Evolutionary conservation across 2,329 filamentous ascomycete species (phyloP).

Genomic region (Colletotrichum australisinense): DNA sequence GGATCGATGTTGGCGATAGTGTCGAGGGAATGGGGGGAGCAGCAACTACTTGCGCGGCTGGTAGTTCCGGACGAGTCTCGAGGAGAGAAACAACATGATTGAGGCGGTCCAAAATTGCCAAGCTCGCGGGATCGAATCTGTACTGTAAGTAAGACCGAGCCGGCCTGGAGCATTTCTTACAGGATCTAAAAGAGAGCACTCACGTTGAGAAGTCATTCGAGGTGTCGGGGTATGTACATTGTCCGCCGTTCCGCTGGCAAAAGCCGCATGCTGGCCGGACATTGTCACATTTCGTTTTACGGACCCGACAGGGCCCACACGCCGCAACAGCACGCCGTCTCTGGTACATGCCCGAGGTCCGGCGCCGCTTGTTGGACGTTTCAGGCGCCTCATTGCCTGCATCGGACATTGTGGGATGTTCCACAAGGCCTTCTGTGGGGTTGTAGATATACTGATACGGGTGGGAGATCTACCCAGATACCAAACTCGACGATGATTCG

Average conservation of each 20-base stretch:
- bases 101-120: conserved; percentile 47
- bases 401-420: conserved; percentile 3
- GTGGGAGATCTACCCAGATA: neutral
- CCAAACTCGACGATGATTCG: neutral
- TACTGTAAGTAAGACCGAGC: neutral
- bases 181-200: neutral
- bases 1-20: neutral
- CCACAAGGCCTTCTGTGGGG: neutral
- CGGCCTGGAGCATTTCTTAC: too few relatives aligned
- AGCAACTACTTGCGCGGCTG: neutral
- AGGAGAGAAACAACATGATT: conserved; percentile 41
- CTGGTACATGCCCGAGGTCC: conserved; percentile 30
- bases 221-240: conserved; percentile 46
- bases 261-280: conserved; percentile 49
- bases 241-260: conserved; percentile 45
- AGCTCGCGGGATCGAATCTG: conserved; percentile 50
- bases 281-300: conserved; percentile 53
- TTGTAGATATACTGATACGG: neutral
- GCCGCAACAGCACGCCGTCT: conserved; percentile 48
- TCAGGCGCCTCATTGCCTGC: conserved; percentile 12
- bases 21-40: neutral
- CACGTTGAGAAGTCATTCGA: conserved; percentile 43
- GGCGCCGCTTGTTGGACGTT: conserved; percentile 23
- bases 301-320: conserved; percentile 48
- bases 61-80: conserved; percentile 20